A percentile compares a stretch with the other conserved stretches of the same genome.
These are phyloP conservation scores for Dillenia turbinata DNA, from an alignment of 164 flowering plant species.

Conservation along the genomic window DNA sequence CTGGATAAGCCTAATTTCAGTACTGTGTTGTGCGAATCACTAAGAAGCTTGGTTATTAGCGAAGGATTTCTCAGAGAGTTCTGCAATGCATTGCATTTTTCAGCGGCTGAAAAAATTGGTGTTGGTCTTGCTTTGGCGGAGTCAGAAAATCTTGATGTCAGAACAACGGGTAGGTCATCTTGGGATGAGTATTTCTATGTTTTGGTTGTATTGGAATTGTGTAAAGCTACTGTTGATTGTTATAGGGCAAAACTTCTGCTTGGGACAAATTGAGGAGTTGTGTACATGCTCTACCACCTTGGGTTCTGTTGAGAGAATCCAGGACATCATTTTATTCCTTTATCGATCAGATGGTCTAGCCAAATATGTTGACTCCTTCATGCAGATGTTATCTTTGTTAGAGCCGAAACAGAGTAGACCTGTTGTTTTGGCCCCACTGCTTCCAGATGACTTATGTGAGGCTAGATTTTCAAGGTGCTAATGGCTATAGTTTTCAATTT, in stretches of 20 bases:
- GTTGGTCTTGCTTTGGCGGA: constrained; percentile 86
- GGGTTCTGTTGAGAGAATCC: constrained; percentile 62
- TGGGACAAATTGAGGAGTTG: constrained; percentile 64
- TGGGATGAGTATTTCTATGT: neutral
- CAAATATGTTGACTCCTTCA: constrained; percentile 72
- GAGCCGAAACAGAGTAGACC: constrained; percentile 41
- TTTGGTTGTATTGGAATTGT: neutral
- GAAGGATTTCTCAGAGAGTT: constrained; percentile 55
- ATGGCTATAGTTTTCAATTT: neutral
- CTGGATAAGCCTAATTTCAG: constrained; percentile 65
- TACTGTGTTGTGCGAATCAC: constrained; percentile 57
- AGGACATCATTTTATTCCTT: constrained; percentile 65
- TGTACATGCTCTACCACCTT: constrained; percentile 37
- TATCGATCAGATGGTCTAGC: constrained; percentile 65
- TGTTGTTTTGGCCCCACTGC: constrained; percentile 53
- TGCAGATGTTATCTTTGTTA: constrained; percentile 51
- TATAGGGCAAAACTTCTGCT: constrained; percentile 77
- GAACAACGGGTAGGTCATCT: constrained; percentile 50
- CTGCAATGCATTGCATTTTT: constrained; percentile 47
- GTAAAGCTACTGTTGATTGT: neutral
- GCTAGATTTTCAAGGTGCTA: constrained; percentile 48
- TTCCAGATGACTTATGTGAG: constrained; percentile 52
- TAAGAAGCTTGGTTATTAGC: constrained; percentile 30
- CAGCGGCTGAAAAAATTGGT: constrained; percentile 65
- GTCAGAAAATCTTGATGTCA: constrained; percentile 49